Conservation (phyloP, 257 asterid genomes). For the Scutellaria barbata region DNA sequence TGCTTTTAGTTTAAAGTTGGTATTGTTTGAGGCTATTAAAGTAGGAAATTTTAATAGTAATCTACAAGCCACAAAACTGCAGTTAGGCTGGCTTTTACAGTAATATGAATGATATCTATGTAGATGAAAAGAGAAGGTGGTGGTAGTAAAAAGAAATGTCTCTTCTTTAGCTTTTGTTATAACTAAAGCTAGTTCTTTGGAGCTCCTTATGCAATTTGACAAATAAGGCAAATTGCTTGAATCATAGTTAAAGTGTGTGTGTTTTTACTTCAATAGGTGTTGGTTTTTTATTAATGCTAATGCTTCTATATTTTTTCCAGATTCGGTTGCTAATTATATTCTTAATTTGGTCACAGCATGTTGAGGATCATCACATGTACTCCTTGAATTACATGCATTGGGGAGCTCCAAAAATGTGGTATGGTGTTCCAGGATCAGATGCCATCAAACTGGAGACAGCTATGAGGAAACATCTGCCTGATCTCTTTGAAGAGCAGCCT, state of each 20-base stretch:
- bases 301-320: constrained; percentile 31
- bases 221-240: not conserved
- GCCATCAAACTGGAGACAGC: constrained; percentile 85
- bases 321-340: constrained; percentile 28
- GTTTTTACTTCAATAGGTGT: constrained; percentile 1
- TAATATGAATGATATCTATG: not conserved
- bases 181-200: constrained; percentile 1
- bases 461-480: constrained; percentile 91
- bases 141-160: not conserved
- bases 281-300: not conserved
- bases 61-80: not conserved
- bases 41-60: not conserved
- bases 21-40: not conserved
- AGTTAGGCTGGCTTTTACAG: not conserved
- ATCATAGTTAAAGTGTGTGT: not conserved
- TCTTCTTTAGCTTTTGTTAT: not conserved
- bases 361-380: constrained; percentile 97
- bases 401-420: constrained; percentile 98
- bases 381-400: constrained; percentile 96
- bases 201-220: constrained; percentile 7
- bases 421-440: constrained; percentile 93
- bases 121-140: not conserved
- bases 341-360: constrained; percentile 65
- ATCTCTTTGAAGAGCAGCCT: constrained; percentile 94
- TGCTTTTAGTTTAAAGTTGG: not conserved